Evolutionary conservation across 2,329 filamentous ascomycete species (phyloP).

Genomic region (Raffaelea albimanens): DNA sequence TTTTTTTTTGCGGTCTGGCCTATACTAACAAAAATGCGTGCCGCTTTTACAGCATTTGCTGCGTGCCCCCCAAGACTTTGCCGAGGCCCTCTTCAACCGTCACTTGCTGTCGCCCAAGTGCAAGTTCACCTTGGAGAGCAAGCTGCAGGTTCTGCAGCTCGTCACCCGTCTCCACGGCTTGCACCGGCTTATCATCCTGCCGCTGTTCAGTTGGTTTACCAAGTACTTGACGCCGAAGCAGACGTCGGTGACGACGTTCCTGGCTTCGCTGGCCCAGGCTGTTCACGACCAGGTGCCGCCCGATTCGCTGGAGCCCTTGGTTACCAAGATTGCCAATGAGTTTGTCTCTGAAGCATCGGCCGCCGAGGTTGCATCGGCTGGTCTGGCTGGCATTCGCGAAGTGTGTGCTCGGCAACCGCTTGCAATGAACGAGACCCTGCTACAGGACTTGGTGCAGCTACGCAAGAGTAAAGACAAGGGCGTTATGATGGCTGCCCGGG

Average conservation of each 20-base stretch:
- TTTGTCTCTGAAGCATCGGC: constrained; percentile 94
- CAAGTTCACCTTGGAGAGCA: constrained; percentile 79
- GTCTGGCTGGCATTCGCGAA: constrained; percentile 84
- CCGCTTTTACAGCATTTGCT: constrained; percentile 53
- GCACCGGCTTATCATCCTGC: constrained; percentile 82
- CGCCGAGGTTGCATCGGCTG: constrained; percentile 81
- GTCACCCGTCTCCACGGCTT: constrained; percentile 85
- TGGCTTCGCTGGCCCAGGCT: constrained; percentile 85
- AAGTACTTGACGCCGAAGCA: constrained; percentile 81
- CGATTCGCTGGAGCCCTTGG: constrained; percentile 79
- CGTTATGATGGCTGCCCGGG: constrained; percentile 97
- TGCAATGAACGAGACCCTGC: constrained; percentile 91
- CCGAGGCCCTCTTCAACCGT: constrained; percentile 80
- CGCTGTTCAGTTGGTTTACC: constrained; percentile 92
- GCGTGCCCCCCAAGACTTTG: constrained; percentile 89
- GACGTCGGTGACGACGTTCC: constrained; percentile 81
- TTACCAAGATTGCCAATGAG: constrained; percentile 96
- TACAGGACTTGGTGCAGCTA: constrained; percentile 94
- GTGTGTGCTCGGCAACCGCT: constrained; percentile 87
- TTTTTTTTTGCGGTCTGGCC: background rate
- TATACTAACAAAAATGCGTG: constrained; percentile 1
- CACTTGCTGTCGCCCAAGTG: constrained; percentile 82
- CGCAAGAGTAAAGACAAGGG: constrained; percentile 97
- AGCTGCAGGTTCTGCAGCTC: constrained; percentile 64
- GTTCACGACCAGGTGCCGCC: constrained; percentile 87